A percentile compares a stretch with the other conserved stretches of the same genome.
Conservation (phyloP, 805 yeast genomes). For the Starmerella kuoi region DNA sequence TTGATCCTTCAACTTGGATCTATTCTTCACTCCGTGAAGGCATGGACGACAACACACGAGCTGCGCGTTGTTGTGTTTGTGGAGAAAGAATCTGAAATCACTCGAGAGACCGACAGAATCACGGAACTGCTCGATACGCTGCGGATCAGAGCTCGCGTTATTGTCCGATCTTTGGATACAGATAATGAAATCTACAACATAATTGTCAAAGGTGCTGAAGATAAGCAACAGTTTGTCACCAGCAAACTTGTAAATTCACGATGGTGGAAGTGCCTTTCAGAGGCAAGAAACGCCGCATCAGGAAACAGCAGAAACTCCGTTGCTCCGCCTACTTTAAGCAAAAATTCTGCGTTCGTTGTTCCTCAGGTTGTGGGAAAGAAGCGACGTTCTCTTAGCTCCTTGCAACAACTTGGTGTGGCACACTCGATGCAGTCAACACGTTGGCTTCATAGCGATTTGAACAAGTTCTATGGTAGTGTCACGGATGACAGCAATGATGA, state of each 20-base stretch:
- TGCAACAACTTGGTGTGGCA: slow-evolving; percentile 68
- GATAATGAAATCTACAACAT: slow-evolving; percentile 58
- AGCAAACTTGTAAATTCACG: slow-evolving; percentile 44
- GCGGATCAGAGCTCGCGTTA: slow-evolving; percentile 71
- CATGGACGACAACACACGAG: slow-evolving; percentile 69
- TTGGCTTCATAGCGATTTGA: slow-evolving; percentile 11
- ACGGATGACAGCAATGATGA: slow-evolving; percentile 22
- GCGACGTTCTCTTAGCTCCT: slow-evolving; percentile 39
- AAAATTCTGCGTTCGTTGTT: slow-evolving; percentile 9
- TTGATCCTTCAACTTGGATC: slow-evolving; percentile 89
- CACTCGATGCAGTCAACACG: slow-evolving; percentile 47
- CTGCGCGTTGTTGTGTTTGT: slow-evolving; percentile 83
- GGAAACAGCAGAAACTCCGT: background rate
- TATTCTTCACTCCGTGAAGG: slow-evolving; percentile 81
- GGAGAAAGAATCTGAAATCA: slow-evolving; percentile 57
- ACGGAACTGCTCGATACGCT: slow-evolving; percentile 54
- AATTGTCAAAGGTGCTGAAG: slow-evolving; percentile 55
- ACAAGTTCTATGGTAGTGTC: slow-evolving; percentile 18
- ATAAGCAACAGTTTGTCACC: slow-evolving; percentile 38
- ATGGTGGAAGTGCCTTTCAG: slow-evolving; percentile 73
- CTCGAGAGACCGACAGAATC: slow-evolving; percentile 56
- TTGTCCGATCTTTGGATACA: slow-evolving; percentile 54
- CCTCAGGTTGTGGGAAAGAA: slow-evolving; percentile 19
- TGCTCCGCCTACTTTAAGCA: background rate
- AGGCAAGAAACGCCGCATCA: slow-evolving; percentile 37